These are phyloP conservation scores for Thielaviopsis musarum DNA, from an alignment of 2,329 filamentous ascomycete genomes.

Conservation along the genomic window DNA sequence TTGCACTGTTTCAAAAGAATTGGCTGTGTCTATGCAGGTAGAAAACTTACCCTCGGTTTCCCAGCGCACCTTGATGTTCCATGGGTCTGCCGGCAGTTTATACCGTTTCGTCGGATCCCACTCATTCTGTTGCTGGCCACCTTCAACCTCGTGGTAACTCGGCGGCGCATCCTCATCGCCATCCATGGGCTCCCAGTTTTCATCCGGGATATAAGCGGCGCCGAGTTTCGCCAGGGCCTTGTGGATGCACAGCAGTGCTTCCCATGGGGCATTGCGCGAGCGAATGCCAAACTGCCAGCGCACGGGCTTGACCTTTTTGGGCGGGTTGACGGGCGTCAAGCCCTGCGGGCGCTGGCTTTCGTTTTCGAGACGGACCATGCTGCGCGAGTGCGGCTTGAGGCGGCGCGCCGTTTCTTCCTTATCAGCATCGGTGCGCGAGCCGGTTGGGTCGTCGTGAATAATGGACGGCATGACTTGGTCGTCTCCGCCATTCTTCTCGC, in stretches of 20 bases:
- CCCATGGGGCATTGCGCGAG: constrained; percentile 81
- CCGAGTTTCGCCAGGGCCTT: constrained; percentile 77
- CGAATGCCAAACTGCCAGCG: constrained; percentile 98
- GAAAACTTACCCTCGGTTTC: constrained; percentile 53
- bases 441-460: constrained; percentile 29
- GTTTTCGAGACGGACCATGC: constrained; percentile 51
- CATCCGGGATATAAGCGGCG: constrained; percentile 66
- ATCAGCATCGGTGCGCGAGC: constrained; percentile 48
- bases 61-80: constrained; percentile 86
- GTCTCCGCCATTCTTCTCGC: constrained; percentile 37
- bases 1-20: neutral
- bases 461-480: constrained; percentile 21
- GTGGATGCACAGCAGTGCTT: constrained; percentile 90
- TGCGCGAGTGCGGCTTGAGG: constrained; percentile 69
- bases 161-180: constrained; percentile 24
- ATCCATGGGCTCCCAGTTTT: constrained; percentile 35
- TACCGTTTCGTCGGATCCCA: constrained; percentile 46
- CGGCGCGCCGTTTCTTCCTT: constrained; percentile 67
- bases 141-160: constrained; percentile 26
- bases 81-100: constrained; percentile 79
- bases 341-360: constrained; percentile 37
- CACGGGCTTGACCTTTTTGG: constrained; percentile 61
- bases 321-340: constrained; percentile 44
- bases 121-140: constrained; percentile 22
- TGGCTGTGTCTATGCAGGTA: neutral